A percentile compares a stretch with the other conserved stretches of the same genome.
These are phyloP conservation scores for Podospora anserina DNA, from an alignment of 495 filamentous ascomycete species.

Conservation along the genomic window DNA sequence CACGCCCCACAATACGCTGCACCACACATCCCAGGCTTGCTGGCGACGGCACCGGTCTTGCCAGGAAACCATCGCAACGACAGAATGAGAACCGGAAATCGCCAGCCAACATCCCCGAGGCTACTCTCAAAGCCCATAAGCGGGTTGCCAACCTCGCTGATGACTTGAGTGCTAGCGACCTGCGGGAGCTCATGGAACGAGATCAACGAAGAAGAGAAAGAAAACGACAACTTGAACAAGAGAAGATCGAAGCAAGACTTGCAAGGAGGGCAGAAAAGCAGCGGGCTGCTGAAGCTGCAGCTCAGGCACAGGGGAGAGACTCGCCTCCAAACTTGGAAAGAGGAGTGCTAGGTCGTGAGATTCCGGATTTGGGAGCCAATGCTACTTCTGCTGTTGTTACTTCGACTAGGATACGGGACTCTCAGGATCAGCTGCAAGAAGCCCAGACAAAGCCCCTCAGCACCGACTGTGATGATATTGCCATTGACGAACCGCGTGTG, in stretches of 20 bases:
- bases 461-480: background rate
- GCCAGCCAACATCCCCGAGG: constrained; percentile 55
- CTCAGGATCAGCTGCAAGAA: constrained; percentile 25
- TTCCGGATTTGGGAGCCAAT: constrained; percentile 43
- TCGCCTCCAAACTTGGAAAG: constrained; percentile 53
- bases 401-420: constrained; percentile 42
- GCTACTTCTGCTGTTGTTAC: constrained; percentile 45
- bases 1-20: constrained; percentile 74
- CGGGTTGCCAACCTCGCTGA: constrained; percentile 79
- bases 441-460: constrained; percentile 1
- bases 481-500: constrained; percentile 15
- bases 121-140: constrained; percentile 62
- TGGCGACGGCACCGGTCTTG: constrained; percentile 23
- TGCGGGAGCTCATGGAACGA: constrained; percentile 80
- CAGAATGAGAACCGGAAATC: constrained; percentile 33
- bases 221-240: constrained; percentile 67
- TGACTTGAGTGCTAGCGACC: constrained; percentile 70
- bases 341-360: constrained; percentile 52
- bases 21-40: constrained; percentile 58
- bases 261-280: constrained; percentile 69
- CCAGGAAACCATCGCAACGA: constrained; percentile 38
- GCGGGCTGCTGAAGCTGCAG: constrained; percentile 40
- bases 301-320: constrained; percentile 42
- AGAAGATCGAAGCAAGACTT: constrained; percentile 65
- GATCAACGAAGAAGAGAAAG: constrained; percentile 74